Evolutionary conservation across 228 moss, liverwort and hornwort species (phyloP).

Genomic region (Sphagnum fallax): DNA sequence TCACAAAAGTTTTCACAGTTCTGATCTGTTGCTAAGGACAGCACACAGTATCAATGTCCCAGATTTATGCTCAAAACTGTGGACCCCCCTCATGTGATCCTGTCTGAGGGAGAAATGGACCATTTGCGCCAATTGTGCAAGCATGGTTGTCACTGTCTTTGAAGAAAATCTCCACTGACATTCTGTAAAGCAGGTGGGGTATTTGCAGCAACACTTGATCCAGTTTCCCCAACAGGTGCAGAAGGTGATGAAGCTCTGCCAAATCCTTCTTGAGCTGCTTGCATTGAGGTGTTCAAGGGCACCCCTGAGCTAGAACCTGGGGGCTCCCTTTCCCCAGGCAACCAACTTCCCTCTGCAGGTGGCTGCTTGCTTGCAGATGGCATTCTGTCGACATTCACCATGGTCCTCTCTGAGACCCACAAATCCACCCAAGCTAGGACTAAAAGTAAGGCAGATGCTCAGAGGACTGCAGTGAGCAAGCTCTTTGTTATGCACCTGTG

Average conservation of each 20-base stretch:
- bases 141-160: too few species aligned
- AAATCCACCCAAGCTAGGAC: background rate
- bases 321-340: slow-evolving; percentile 31
- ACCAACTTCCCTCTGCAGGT: slow-evolving; percentile 36
- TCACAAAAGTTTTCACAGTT: too few species aligned
- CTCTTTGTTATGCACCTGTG: too few species aligned
- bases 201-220: slow-evolving; percentile 20
- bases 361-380: slow-evolving; percentile 23
- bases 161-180: slow-evolving; percentile 8
- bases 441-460: too few species aligned
- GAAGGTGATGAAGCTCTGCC: slow-evolving; percentile 14
- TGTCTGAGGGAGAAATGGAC: too few species aligned
- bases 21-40: too few species aligned
- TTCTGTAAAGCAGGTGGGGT: slow-evolving; percentile 24
- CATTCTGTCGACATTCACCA: slow-evolving; percentile 18
- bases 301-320: slow-evolving; percentile 11
- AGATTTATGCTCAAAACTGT: too few species aligned
- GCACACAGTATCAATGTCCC: too few species aligned
- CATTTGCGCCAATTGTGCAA: too few species aligned
- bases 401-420: slow-evolving; percentile 24
- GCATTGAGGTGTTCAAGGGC: slow-evolving; percentile 14
- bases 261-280: slow-evolving; percentile 21
- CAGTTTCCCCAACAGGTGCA: slow-evolving; percentile 16
- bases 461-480: too few species aligned
- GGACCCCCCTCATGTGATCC: too few species aligned